A percentile compares a stretch with the other conserved stretches of the same genome.
These are phyloP conservation scores for Ustilago crameri DNA, from an alignment of 1,284 basidiomycete species.

Conservation along the genomic window DNA sequence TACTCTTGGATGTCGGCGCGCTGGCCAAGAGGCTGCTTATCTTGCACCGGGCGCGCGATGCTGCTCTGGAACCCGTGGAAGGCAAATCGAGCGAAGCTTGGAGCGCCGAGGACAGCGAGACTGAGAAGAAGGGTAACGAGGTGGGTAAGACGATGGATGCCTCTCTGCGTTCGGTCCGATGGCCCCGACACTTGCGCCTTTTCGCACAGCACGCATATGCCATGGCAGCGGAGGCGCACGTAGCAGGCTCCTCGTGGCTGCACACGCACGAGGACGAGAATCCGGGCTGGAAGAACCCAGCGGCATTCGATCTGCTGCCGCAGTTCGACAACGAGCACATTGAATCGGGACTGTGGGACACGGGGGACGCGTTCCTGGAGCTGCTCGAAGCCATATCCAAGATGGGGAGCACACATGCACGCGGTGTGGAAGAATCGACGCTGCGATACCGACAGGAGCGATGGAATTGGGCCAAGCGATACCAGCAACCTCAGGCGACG, in stretches of 20 bases:
- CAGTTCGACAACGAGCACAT: conserved; percentile 35
- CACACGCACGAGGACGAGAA: conserved; percentile 34
- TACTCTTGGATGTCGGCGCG: conserved; percentile 44
- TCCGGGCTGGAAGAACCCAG: conserved; percentile 42
- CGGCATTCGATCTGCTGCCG: conserved; percentile 38
- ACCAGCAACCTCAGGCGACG: conserved; percentile 31
- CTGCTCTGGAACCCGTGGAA: conserved; percentile 39
- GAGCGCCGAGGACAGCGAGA: conserved; percentile 14
- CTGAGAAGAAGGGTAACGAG: conserved; percentile 51
- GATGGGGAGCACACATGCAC: conserved; percentile 51
- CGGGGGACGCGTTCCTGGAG: conserved; percentile 46
- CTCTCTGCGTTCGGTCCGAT: conserved; percentile 50
- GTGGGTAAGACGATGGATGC: conserved; percentile 50
- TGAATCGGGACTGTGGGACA: conserved; percentile 49
- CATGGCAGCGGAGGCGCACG: conserved; percentile 53
- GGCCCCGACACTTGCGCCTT: conserved; percentile 52
- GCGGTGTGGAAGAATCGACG: conserved; percentile 41
- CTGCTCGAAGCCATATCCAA: conserved; percentile 51
- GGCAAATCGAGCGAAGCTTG: conserved; percentile 9
- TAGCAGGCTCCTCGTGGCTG: conserved; percentile 38
- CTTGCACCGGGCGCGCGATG: conserved; percentile 42
- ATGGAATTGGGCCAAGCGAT: conserved; percentile 45
- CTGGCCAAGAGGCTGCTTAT: conserved; percentile 30
- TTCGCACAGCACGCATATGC: conserved; percentile 57
- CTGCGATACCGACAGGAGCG: conserved; percentile 45